phyloP scores from a whole-genome alignment of 2,329 filamentous ascomycete genomes.

The Colletotrichum sp. region DNA sequence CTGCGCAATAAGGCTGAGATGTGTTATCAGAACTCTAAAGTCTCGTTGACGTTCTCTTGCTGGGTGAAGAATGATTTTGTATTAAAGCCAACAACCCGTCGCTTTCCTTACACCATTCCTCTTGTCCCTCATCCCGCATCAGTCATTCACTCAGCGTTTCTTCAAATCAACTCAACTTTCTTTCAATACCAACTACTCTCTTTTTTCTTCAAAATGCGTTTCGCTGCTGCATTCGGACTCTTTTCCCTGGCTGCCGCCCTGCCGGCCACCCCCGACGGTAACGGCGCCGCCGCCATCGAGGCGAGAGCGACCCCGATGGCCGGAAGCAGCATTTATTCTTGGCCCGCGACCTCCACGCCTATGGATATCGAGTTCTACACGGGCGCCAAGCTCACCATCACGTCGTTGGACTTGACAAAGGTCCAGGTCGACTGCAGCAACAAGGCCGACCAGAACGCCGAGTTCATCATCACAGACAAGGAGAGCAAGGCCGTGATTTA shows the following conservation, averaged over 20 bases:
- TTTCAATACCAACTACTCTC: background rate
- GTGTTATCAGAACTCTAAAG: background rate
- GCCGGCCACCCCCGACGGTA: background rate
- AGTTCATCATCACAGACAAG: background rate
- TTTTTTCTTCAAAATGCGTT: background rate
- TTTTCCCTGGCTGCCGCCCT: background rate
- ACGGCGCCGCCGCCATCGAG: background rate
- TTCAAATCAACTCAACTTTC: background rate
- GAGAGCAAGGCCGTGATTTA: background rate
- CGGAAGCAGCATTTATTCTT: background rate
- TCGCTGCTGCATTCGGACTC: background rate
- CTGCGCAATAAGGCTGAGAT: background rate
- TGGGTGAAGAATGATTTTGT: background rate
- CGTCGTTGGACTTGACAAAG: background rate
- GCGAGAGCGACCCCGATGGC: background rate
- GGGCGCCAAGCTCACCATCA: background rate
- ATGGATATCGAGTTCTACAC: background rate
- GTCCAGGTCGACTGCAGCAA: background rate
- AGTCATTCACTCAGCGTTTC: background rate
- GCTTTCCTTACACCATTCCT: rapidly evolving
- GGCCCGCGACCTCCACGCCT: background rate
- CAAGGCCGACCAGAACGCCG: background rate
- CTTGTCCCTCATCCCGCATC: background rate
- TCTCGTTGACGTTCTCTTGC: background rate
- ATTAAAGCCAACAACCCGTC: background rate